Evolutionary conservation across 2,329 filamentous ascomycete species (phyloP).

Genomic region (Pseudomassariella vexata): DNA sequence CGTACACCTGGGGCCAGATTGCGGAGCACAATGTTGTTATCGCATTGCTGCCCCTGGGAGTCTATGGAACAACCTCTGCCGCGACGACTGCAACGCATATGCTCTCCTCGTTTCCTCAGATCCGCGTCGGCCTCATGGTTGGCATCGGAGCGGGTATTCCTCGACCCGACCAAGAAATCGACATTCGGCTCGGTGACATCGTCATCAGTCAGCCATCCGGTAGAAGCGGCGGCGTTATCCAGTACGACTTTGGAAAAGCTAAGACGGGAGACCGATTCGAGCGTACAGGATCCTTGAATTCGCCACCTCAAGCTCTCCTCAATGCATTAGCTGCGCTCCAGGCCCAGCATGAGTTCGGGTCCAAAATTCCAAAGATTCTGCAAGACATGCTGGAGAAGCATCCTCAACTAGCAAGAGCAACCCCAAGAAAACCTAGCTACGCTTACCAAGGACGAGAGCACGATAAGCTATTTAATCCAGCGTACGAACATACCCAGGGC

Average conservation of each 20-base stretch:
- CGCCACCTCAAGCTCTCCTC: background rate
- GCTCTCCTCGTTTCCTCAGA: background rate
- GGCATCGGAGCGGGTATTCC: background rate
- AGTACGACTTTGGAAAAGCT: slow-evolving; percentile 9
- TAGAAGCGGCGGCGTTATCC: slow-evolving; percentile 8
- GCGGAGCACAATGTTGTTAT: slow-evolving; percentile 1
- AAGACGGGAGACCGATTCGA: slow-evolving; percentile 8
- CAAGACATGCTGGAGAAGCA: background rate
- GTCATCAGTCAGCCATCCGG: slow-evolving; percentile 9
- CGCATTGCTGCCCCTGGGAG: background rate
- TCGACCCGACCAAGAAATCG: no score
- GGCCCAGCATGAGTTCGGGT: slow-evolving; percentile 1
- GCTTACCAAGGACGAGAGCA: background rate
- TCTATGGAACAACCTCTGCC: background rate
- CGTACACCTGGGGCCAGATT: background rate
- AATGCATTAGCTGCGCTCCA: background rate
- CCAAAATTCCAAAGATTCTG: slow-evolving; percentile 22
- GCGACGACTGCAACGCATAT: background rate
- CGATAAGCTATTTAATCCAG: background rate
- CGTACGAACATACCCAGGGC: background rate
- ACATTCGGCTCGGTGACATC: slow-evolving; percentile 12
- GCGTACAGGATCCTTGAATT: background rate
- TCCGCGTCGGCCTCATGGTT: background rate
- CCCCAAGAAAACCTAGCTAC: no score
- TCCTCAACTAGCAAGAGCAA: no score